Percentiles rank a stretch among this genome's conserved stretches.
phyloP scores from a whole-genome alignment of 495 filamentous ascomycete genomes.

The Usnea hakonensis region DNA sequence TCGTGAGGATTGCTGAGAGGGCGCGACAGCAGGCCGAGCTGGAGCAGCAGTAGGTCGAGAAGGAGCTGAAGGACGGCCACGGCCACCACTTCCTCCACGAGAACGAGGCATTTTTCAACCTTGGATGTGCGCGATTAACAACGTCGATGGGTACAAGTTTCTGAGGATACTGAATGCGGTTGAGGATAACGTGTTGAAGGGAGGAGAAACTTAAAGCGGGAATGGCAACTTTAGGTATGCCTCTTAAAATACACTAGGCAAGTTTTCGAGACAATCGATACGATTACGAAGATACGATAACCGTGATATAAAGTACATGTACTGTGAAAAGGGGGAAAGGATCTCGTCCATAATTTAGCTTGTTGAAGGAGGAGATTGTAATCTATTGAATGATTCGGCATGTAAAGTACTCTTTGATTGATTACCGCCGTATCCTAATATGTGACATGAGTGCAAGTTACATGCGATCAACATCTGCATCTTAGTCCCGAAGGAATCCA shows the following conservation, averaged over 20 bases:
- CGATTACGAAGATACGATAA: background rate
- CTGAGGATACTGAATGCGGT: background rate
- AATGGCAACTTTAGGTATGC: background rate
- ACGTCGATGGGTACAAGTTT: background rate
- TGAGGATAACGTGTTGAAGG: background rate
- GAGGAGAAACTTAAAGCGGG: background rate
- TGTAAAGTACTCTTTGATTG: too few species aligned
- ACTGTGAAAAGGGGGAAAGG: background rate
- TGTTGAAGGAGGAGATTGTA: too few species aligned
- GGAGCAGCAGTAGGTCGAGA: constrained; percentile 61
- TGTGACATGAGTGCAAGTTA: too few species aligned
- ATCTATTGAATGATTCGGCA: too few species aligned
- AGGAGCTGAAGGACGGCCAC: constrained; percentile 38
- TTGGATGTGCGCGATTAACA: background rate
- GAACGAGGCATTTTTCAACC: constrained; percentile 61
- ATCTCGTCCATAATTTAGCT: too few species aligned
- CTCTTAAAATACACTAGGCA: background rate
- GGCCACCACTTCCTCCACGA: constrained; percentile 53
- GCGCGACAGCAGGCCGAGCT: constrained; percentile 49
- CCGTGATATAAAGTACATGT: background rate
- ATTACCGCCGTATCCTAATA: too few species aligned
- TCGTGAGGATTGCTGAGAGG: constrained; percentile 53
- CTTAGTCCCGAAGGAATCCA: too few species aligned
- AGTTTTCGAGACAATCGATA: background rate
- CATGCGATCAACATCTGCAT: background rate